Base-by-base conservation (phyloP, 129 eudicot species). In the Centella asiatica region DNA sequence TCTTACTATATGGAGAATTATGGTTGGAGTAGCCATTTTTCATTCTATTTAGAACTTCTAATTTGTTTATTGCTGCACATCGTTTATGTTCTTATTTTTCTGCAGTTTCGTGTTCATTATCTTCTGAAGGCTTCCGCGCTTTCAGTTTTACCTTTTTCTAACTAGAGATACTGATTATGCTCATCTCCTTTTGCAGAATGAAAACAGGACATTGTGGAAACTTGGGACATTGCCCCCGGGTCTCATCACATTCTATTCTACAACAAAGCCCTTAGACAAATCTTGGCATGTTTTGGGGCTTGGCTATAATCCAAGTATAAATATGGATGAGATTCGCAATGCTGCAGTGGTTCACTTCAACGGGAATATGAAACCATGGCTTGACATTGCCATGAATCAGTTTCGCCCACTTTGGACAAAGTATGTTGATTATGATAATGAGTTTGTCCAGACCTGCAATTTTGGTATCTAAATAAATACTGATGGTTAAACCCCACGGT, bases 361-460 rank as follows among this genome's bases (percentile, higher is more conserved):
- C 13, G 73, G 73, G 33, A 68, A 68, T 22, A 68, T 57, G 73
- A 68, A 68, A 20, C 66, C 73, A 7, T 68, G 73, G 65, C 66
- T 68, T 20, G 57, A 68, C 29, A 63, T 63, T 28, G 76, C 65
- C 19, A 72, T 72, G 37, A 64, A 65, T 27, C 69, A 72, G 51
- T 72, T 64, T 53, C 39, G 56, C 8, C 49, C 65, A 23, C 62
- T 62, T 17, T 72, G 76, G 76, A 55, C 65, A 9, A 69, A 69
- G 51, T 59, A 69, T 46, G 69, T 72, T 17, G 69, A 72, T 47
- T 48, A 68, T 37, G 72, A 56, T 18, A 68, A 54, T 18, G 72
- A 68, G 56, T 57, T 36, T 34, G 48, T 68, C 20, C 72, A 56
- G 72, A 24, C 42, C n/a, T 68, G 72, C 64, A 68, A 68, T 68